Percentiles rank a stretch among this genome's conserved stretches.
phyloP scores from a whole-genome alignment of 75 land plant species.

The Ceratopteris richardii region DNA sequence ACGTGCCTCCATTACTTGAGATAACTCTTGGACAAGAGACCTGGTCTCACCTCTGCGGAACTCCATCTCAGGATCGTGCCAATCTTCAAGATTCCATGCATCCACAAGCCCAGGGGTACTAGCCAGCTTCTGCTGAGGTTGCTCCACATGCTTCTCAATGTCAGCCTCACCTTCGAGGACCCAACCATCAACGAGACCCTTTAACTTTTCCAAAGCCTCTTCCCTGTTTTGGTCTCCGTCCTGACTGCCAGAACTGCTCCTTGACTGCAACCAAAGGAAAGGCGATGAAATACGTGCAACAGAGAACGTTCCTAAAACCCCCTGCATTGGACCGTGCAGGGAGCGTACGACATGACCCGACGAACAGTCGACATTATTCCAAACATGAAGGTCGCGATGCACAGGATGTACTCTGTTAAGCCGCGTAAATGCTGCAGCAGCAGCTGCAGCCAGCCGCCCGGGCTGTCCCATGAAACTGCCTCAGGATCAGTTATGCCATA shows the following conservation, averaged over 20 bases:
- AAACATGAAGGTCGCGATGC: too few relatives aligned
- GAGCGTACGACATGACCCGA: too few relatives aligned
- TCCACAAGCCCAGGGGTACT: not conserved
- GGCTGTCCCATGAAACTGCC: too few relatives aligned
- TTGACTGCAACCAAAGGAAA: too few relatives aligned
- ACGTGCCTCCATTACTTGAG: not conserved
- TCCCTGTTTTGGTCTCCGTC: not conserved
- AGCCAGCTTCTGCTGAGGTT: not conserved
- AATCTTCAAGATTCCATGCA: conserved; percentile 1
- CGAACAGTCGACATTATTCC: too few relatives aligned
- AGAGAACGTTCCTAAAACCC: too few relatives aligned
- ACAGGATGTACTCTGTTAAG: too few relatives aligned
- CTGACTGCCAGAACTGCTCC: not conserved
- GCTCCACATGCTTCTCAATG: not conserved
- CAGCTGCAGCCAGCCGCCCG: too few relatives aligned
- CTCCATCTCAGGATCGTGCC: not conserved
- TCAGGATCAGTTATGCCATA: too few relatives aligned
- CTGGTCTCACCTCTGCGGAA: not conserved
- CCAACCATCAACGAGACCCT: not conserved
- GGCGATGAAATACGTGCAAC: too few relatives aligned
- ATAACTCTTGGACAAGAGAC: not conserved
- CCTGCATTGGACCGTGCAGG: too few relatives aligned
- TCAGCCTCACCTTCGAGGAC: not conserved
- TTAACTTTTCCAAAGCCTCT: not conserved
- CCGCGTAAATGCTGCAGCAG: too few relatives aligned